Conservation (phyloP, 208 protist species). For the Leishmania tropica region DNA sequence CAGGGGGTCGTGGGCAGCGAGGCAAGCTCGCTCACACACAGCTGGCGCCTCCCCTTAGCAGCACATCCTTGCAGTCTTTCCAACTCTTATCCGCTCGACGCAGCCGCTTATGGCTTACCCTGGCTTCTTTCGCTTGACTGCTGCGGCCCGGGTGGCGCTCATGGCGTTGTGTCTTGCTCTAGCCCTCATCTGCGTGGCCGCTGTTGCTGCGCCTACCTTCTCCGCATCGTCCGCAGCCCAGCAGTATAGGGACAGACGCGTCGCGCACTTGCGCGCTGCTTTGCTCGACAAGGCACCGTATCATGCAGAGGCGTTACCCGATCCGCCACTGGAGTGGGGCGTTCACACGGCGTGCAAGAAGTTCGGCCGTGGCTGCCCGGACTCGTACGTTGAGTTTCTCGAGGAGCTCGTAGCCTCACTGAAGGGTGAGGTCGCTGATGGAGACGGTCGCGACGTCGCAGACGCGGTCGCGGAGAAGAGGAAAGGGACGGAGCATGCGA, state of each 20-base stretch:
- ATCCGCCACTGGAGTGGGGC: slow-evolving; percentile 50
- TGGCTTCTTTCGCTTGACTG: not conserved
- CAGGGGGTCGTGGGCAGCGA: not conserved
- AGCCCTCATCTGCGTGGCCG: not conserved
- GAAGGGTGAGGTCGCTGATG: not conserved
- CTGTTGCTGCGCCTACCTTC: not conserved
- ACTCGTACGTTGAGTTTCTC: slow-evolving; percentile 63
- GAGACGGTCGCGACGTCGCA: not conserved
- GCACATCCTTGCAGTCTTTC: not conserved
- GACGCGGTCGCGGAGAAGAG: too few relatives aligned
- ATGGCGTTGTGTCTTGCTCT: not conserved
- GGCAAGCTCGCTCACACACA: not conserved
- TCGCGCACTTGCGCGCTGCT: slow-evolving; percentile 10
- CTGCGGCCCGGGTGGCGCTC: not conserved
- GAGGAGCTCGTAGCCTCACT: slow-evolving; percentile 15
- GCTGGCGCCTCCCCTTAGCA: not conserved
- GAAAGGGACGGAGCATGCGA: not conserved
- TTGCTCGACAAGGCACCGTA: not conserved
- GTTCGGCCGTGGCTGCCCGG: slow-evolving; percentile 56
- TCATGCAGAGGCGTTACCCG: slow-evolving; percentile 18
- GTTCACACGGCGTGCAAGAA: slow-evolving; percentile 66
- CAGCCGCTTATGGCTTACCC: not conserved
- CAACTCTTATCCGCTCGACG: not conserved
- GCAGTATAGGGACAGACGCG: slow-evolving; percentile 14
- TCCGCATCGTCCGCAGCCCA: not conserved